A percentile compares a stretch with the other conserved stretches of the same genome.
These are phyloP conservation scores for Amanita brunnescens DNA, from an alignment of 768 basidiomycete species.

Conservation along the genomic window DNA sequence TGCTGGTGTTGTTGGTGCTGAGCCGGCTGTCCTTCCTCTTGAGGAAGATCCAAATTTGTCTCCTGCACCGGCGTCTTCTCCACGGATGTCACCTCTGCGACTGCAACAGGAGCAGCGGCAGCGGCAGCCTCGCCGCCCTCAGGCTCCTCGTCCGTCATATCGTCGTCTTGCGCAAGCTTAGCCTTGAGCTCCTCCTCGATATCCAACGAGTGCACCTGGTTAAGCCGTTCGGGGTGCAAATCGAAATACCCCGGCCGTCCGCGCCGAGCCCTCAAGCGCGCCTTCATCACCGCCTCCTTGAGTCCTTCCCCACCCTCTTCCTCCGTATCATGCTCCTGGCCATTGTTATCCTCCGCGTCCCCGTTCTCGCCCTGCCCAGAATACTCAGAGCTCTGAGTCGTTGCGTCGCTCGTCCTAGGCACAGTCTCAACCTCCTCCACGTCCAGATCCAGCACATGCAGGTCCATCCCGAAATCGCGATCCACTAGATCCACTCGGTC, in stretches of 20 bases:
- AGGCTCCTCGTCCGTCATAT: conserved; percentile 21
- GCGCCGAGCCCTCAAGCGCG: conserved; percentile 26
- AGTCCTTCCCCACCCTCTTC: conserved; percentile 19
- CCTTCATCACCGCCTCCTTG: conserved; percentile 15
- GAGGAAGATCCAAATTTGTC: neutral
- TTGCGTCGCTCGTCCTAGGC: conserved; percentile 25
- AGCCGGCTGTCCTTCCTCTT: neutral
- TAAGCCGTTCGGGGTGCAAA: conserved; percentile 64
- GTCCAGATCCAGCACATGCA: conserved; percentile 35
- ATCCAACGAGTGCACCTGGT: conserved; percentile 14
- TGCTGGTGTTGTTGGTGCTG: too few species aligned
- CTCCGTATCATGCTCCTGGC: conserved; percentile 15
- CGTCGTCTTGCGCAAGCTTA: conserved; percentile 27
- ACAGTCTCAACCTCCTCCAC: conserved; percentile 43
- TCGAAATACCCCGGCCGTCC: conserved; percentile 67
- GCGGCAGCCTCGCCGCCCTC: neutral
- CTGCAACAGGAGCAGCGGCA: neutral
- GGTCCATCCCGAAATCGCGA: conserved; percentile 25
- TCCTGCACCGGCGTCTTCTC: conserved; percentile 3
- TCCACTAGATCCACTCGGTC: conserved; percentile 32
- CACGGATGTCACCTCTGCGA: too few species aligned
- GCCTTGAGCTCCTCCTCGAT: conserved; percentile 29
- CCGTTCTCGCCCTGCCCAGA: neutral
- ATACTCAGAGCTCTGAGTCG: conserved; percentile 2
- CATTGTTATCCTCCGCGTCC: conserved; percentile 11